Conservation (phyloP, 2,329 filamentous ascomycete genomes). For the Phoma sp. region DNA sequence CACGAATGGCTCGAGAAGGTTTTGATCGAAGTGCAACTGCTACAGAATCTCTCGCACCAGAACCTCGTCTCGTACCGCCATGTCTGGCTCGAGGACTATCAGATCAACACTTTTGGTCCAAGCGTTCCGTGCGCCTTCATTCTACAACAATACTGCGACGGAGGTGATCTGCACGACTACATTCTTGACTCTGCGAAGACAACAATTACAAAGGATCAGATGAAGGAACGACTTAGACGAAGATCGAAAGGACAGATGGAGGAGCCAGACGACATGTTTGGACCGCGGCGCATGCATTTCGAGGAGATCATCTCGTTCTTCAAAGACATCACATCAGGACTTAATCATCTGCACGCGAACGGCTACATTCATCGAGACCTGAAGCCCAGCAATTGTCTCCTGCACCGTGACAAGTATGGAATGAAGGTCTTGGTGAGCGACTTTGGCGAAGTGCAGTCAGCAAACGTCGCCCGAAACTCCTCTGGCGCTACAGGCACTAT, state of each 20-base stretch:
- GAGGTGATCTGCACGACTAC: conserved; percentile 87
- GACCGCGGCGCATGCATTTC: conserved; percentile 68
- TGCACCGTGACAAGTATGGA: conserved; percentile 76
- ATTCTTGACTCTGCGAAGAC: conserved; percentile 73
- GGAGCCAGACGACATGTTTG: conserved; percentile 59
- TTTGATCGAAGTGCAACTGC: conserved; percentile 87
- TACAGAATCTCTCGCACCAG: conserved; percentile 89
- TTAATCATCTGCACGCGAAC: conserved; percentile 86
- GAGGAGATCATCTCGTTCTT: conserved; percentile 98
- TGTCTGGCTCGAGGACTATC: conserved; percentile 92
- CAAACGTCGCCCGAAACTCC: conserved; percentile 80
- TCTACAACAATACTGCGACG: conserved; percentile 95
- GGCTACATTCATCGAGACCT: conserved; percentile 96
- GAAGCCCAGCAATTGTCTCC: conserved; percentile 92
- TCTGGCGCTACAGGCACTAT: conserved; percentile 95
- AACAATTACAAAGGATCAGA: conserved; percentile 74
- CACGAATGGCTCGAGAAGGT: conserved; percentile 96
- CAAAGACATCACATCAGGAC: conserved; percentile 88
- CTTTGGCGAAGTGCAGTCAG: conserved; percentile 93
- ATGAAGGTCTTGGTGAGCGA: conserved; percentile 90
- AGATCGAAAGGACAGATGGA: conserved; percentile 80
- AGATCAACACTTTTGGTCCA: conserved; percentile 83
- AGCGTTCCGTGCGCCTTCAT: conserved; percentile 96
- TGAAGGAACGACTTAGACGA: conserved; percentile 86
- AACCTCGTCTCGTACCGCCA: conserved; percentile 97